Conservation (phyloP, 2,329 filamentous ascomycete species). For the Trichoderma polysporum region DNA sequence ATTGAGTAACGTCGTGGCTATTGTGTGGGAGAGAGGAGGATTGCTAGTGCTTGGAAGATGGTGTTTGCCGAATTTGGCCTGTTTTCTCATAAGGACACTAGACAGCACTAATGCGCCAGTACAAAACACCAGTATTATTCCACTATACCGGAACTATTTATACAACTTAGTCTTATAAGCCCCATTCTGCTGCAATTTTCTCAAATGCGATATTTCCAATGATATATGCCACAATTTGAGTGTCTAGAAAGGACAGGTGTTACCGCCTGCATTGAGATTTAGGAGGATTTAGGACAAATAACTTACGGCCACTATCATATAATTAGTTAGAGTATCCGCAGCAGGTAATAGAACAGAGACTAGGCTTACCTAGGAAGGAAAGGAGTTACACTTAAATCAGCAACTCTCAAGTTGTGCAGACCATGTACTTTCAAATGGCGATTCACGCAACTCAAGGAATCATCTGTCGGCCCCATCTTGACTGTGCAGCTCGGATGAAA, state of each 20-base stretch:
- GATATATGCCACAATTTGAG: neutral
- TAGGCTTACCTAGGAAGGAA: neutral
- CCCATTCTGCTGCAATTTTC: neutral
- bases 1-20: too few relatives aligned
- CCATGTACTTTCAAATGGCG: neutral
- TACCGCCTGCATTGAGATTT: neutral
- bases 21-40: too few relatives aligned
- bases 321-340: neutral
- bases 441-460: neutral
- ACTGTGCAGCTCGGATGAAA: neutral
- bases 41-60: too few relatives aligned
- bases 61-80: too few relatives aligned
- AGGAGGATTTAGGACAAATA: neutral
- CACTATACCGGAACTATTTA: too few relatives aligned
- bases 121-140: too few relatives aligned
- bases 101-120: too few relatives aligned
- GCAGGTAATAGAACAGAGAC: neutral
- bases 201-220: neutral
- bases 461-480: neutral
- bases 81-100: too few relatives aligned
- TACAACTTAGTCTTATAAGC: too few relatives aligned
- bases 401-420: neutral
- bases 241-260: neutral
- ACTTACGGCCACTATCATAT: neutral
- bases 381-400: neutral